A percentile compares a stretch with the other conserved stretches of the same genome.
Evolutionary conservation across 805 yeast genomes (phyloP).

Genomic region (Saturnispora sekii): DNA sequence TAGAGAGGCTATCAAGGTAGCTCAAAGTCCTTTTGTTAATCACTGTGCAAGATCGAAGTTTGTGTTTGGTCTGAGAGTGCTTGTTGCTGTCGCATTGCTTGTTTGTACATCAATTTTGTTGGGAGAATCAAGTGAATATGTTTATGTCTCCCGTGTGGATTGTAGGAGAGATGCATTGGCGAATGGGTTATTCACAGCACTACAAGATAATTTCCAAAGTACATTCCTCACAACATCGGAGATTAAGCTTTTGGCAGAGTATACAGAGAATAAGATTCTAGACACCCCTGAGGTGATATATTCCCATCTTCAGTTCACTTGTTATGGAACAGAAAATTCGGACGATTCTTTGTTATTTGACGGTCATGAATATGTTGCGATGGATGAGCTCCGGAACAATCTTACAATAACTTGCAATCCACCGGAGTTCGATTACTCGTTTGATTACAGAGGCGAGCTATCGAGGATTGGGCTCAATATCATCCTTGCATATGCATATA

Average conservation of each 20-base stretch:
- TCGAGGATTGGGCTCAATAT: conserved; percentile 32
- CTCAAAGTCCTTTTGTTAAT: conserved; percentile 20
- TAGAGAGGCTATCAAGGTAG: too few species aligned
- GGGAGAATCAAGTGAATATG: background rate
- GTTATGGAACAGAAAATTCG: conserved; percentile 32
- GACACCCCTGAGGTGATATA: conserved; percentile 40
- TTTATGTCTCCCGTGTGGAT: conserved; percentile 26
- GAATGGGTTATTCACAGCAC: conserved; percentile 39
- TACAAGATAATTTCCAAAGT: conserved; percentile 23
- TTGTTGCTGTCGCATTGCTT: background rate
- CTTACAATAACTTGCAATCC: conserved; percentile 14
- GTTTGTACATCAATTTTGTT: conserved; percentile 4
- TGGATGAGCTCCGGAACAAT: background rate
- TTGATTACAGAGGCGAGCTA: conserved; percentile 38
- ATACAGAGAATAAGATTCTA: conserved; percentile 37
- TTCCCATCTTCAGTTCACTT: conserved; percentile 35
- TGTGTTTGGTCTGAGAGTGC: conserved; percentile 16
- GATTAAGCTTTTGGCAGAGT: conserved; percentile 34
- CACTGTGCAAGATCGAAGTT: conserved; percentile 20
- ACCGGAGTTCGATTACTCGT: conserved; percentile 20
- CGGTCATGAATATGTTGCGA: conserved; percentile 1
- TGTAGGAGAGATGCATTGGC: conserved; percentile 46
- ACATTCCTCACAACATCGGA: conserved; percentile 40
- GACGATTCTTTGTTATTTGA: conserved; percentile 4
- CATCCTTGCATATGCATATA: conserved; percentile 40